These are phyloP conservation scores for Cladosporium colombiae DNA, from an alignment of 2,329 filamentous ascomycete species.

Conservation along the genomic window DNA sequence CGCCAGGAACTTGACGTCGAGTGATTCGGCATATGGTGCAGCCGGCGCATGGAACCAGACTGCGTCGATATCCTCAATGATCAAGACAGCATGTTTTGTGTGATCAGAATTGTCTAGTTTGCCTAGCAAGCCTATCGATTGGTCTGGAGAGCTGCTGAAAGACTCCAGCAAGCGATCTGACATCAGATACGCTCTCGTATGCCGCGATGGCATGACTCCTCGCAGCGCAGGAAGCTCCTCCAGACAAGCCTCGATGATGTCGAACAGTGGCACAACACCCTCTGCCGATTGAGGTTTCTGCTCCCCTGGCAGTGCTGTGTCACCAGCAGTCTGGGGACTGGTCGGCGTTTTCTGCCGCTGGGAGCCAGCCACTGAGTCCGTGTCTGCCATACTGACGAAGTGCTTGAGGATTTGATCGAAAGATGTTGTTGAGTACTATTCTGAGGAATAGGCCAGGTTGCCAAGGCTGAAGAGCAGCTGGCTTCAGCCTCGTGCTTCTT, in stretches of 20 bases:
- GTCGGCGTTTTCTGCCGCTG: background rate
- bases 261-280: background rate
- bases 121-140: too few species aligned
- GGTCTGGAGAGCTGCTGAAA: too few species aligned
- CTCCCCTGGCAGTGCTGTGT: background rate
- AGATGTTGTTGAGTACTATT: background rate
- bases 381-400: background rate
- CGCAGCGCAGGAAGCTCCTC: background rate
- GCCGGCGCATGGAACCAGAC: background rate
- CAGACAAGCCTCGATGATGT: background rate
- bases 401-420: background rate
- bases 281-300: background rate
- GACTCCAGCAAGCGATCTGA: too few species aligned
- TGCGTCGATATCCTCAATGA: background rate
- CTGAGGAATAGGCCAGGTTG: too few species aligned
- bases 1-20: background rate
- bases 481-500: background rate
- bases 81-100: background rate
- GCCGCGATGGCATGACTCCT: background rate
- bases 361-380: background rate
- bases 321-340: too few species aligned
- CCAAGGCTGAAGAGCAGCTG: background rate
- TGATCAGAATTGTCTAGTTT: too few species aligned
- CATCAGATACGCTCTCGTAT: background rate
- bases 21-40: background rate